These are phyloP conservation scores for Calonectria pseudoreteaudii DNA, from an alignment of 2,329 filamentous ascomycete species.

Conservation along the genomic window DNA sequence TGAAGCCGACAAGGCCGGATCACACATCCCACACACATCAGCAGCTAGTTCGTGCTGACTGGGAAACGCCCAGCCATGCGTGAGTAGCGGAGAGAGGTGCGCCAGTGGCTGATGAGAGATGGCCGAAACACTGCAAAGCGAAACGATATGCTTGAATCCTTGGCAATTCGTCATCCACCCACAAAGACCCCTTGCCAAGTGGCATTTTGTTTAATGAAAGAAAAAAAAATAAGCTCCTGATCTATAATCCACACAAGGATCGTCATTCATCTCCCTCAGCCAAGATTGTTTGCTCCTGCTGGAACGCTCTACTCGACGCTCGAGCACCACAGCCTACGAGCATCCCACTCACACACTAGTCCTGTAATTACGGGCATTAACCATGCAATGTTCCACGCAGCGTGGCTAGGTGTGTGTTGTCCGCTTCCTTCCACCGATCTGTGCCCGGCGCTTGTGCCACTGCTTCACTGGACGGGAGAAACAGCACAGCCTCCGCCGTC, in stretches of 20 bases:
- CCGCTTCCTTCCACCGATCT: conserved; percentile 1
- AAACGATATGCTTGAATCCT: conserved; percentile 15
- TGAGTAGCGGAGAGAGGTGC: not conserved
- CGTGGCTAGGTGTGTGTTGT: conserved; percentile 26
- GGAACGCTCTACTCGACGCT: not conserved
- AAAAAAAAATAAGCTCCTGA: not conserved
- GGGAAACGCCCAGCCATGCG: conserved; percentile 3
- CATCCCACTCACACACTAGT: not conserved
- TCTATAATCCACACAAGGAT: conserved; percentile 5
- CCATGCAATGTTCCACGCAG: conserved; percentile 24
- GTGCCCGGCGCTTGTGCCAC: not conserved
- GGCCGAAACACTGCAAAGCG: not conserved
- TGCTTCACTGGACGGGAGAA: not conserved
- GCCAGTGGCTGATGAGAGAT: conserved; percentile 9
- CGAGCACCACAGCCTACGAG: not conserved
- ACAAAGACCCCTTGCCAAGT: not conserved
- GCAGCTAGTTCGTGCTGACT: not conserved
- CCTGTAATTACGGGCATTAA: conserved; percentile 13
- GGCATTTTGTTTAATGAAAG: not conserved
- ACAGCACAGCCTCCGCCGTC: conserved; percentile 10
- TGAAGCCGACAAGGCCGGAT: not conserved
- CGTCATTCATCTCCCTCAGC: not conserved
- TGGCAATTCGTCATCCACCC: not conserved
- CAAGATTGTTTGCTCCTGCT: not conserved
- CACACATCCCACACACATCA: not conserved